Percentiles rank a stretch among this genome's conserved stretches.
Evolutionary conservation across 805 yeast species (phyloP).

Genomic region (Saccharomycopsis sp.): DNA sequence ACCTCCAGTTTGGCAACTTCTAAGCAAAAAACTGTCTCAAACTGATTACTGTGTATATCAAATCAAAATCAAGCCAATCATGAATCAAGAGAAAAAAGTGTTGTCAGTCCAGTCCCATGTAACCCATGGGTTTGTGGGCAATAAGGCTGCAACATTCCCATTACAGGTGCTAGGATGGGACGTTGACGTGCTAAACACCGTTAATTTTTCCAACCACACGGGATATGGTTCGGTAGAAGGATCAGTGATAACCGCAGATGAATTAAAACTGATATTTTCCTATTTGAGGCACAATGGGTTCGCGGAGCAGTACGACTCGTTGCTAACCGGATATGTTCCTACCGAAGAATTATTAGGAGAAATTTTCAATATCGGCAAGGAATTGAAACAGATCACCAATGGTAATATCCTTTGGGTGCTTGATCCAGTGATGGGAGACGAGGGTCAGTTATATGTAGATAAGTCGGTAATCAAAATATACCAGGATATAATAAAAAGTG

Average conservation of each 20-base stretch:
- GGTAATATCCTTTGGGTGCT: constrained; percentile 44
- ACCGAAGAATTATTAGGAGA: constrained; percentile 43
- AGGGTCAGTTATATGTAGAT: constrained; percentile 61
- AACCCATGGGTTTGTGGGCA: constrained; percentile 93
- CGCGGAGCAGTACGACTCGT: constrained; percentile 39
- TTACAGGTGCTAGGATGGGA: constrained; percentile 83
- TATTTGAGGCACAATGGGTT: constrained; percentile 33
- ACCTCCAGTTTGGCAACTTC: too few relatives aligned
- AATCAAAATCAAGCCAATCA: background rate
- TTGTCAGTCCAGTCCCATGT: constrained; percentile 83
- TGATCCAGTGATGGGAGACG: constrained; percentile 82
- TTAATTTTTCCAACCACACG: constrained; percentile 86
- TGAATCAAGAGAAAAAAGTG: constrained; percentile 23
- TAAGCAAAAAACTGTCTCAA: background rate
- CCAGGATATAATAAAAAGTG: constrained; percentile 36
- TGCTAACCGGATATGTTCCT: constrained; percentile 66
- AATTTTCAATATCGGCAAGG: constrained; percentile 30
- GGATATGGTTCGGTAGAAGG: constrained; percentile 67
- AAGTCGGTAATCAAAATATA: constrained; percentile 55
- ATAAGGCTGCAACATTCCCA: constrained; percentile 86
- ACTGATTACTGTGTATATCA: background rate
- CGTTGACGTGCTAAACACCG: constrained; percentile 83
- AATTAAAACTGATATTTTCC: constrained; percentile 33
- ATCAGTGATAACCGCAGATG: constrained; percentile 34
- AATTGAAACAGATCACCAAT: constrained; percentile 33